Base-by-base conservation (phyloP, 306 rosid species). In the Vachellia collinsii region DNA sequence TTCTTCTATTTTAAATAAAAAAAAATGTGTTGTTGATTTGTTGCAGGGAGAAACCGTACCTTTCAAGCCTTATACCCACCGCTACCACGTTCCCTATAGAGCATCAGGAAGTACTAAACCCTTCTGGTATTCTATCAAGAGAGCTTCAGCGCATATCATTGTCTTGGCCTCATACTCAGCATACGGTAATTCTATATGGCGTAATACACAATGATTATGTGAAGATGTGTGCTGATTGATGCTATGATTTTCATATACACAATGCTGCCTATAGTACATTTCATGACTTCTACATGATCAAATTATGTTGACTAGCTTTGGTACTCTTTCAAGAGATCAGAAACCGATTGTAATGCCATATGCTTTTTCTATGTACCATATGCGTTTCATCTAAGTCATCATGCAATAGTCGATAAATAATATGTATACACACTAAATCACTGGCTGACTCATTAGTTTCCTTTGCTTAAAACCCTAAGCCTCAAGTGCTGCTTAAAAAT, bases 91-190 rank as follows among this genome's bases (percentile, higher is more conserved):
- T 47, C 93, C 97, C 16, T 89, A 88, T 73, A 78, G 67, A 85
- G 92, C 95, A 71, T 86, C 94, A 0, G 58, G 74, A 8, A 91
- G 98, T 80, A 85, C 96, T 50, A 78, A 85, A 39, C 94, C 91
- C 14, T 87, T 95, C 36, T 95, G 98, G 98, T 95, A 93, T 80
- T 94, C 99, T 77, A 86, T 95, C 86, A 90, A 89, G 83, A 92
- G 97, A 82, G 98, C 97, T 86, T 91, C 96, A 22, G 93, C 97
- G 38, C 75, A 95, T 83, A 89, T 95, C 87, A 88, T 93, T 39
- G 93, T 95, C 66, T 80, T 95, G 88, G 83, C 98, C 75, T 90
- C 97, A 63, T 91, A 95, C 83, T 90, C 98, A 42, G 90, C 96
- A 37, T 92, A 78, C 72, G 99, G 99, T 94, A 91, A 38, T 48